phyloP scores from a whole-genome alignment of 2,329 filamentous ascomycete species.

The Aureobasidium namibiae region DNA sequence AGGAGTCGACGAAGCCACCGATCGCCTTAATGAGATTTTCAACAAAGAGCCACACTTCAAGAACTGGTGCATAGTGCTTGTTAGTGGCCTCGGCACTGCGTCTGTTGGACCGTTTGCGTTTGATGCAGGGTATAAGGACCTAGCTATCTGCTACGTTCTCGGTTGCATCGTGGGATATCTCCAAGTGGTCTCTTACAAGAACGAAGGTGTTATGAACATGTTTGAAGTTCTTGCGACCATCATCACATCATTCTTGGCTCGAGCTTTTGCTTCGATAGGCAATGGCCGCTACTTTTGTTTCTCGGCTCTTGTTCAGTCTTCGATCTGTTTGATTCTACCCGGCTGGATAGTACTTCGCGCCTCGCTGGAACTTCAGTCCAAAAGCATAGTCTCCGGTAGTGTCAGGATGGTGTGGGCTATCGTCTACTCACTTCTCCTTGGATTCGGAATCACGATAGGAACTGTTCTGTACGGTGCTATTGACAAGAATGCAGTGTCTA shows the following conservation, averaged over 20 bases:
- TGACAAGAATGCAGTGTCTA: slow-evolving; percentile 38
- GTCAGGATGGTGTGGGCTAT: slow-evolving; percentile 46
- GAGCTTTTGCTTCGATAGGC: slow-evolving; percentile 41
- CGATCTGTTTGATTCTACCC: slow-evolving; percentile 42
- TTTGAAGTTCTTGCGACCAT: slow-evolving; percentile 43
- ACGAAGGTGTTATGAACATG: slow-evolving; percentile 56
- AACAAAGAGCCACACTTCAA: slow-evolving; percentile 47
- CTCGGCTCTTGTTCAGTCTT: slow-evolving; percentile 42
- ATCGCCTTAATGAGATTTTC: slow-evolving; percentile 55
- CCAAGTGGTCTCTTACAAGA: slow-evolving; percentile 65
- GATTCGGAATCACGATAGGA: slow-evolving; percentile 43
- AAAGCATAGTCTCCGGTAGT: slow-evolving; percentile 41
- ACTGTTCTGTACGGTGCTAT: slow-evolving; percentile 42
- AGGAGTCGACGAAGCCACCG: slow-evolving; percentile 60
- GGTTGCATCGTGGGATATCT: slow-evolving; percentile 66
- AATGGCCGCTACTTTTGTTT: slow-evolving; percentile 41
- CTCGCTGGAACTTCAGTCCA: slow-evolving; percentile 40
- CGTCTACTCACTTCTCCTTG: slow-evolving; percentile 45
- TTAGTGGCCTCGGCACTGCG: slow-evolving; percentile 70
- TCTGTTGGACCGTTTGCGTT: slow-evolving; percentile 76
- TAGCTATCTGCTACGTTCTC: slow-evolving; percentile 68
- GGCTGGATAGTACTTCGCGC: slow-evolving; percentile 45
- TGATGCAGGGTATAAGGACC: slow-evolving; percentile 64
- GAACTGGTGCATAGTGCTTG: slow-evolving; percentile 44
- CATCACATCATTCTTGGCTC: slow-evolving; percentile 41